A percentile compares a stretch with the other conserved stretches of the same genome.
Evolutionary conservation across 2,329 filamentous ascomycete species (phyloP).

Genomic region (Colletotrichum musicola): DNA sequence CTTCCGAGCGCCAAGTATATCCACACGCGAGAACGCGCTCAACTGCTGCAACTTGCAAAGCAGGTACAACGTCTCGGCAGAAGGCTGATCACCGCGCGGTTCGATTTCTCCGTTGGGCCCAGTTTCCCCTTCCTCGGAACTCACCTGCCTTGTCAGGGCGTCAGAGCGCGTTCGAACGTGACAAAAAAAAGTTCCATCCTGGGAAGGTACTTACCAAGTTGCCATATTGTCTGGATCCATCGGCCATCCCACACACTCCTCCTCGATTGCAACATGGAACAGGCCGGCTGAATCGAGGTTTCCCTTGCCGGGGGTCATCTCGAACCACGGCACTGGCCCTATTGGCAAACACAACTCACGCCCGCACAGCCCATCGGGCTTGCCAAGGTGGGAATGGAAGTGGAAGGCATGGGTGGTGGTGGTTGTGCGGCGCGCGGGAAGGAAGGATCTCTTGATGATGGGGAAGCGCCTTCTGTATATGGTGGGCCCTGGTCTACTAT

Average conservation of each 20-base stretch:
- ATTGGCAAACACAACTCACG: neutral
- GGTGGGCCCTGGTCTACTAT: no score
- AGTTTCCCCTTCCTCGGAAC: neutral
- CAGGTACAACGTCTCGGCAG: neutral
- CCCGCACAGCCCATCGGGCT: no score
- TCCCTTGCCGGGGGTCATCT: neutral
- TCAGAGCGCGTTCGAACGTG: neutral
- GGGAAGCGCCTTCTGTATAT: neutral
- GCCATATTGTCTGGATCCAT: constrained; percentile 8
- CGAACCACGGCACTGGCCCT: no score
- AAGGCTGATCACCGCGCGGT: neutral
- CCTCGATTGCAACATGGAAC: constrained; percentile 33
- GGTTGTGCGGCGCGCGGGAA: neutral
- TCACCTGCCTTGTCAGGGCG: neutral
- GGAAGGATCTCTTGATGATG: constrained; percentile 14
- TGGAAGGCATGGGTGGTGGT: no score
- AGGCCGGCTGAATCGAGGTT: constrained; percentile 11
- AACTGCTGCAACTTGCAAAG: neutral
- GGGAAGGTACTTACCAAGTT: neutral
- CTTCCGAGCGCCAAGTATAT: neutral
- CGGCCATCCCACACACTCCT: neutral
- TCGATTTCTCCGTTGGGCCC: neutral
- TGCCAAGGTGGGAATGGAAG: no score
- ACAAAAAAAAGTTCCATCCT: neutral
- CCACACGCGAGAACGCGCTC: neutral